Percentiles rank a stretch among this genome's conserved stretches.
These are phyloP conservation scores for Acanthamoeba castellanii DNA, from an alignment of 208 protist species.

Conservation along the genomic window DNA sequence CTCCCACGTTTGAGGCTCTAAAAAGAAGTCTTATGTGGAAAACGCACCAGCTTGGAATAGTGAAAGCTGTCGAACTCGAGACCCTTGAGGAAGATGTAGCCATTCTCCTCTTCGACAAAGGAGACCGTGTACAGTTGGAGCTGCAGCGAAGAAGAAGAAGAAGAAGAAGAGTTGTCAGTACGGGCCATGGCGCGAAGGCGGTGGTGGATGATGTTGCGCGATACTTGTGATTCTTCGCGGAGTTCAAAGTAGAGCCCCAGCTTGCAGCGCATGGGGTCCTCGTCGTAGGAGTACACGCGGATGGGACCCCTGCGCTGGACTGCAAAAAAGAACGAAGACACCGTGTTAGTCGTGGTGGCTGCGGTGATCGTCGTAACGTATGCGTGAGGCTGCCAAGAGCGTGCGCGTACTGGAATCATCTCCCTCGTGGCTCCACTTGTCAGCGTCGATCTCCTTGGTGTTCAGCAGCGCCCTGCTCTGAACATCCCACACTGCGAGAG, in stretches of 20 bases:
- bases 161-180: background rate
- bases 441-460: slow-evolving; percentile 70
- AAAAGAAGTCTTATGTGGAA: too few relatives aligned
- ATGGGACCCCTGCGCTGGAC: slow-evolving; percentile 25
- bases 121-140: slow-evolving; percentile 59
- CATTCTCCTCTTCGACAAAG: slow-evolving; percentile 54
- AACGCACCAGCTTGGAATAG: slow-evolving; percentile 50
- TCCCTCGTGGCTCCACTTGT: slow-evolving; percentile 59
- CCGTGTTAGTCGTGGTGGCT: background rate
- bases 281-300: slow-evolving; percentile 48
- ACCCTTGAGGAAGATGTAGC: slow-evolving; percentile 60
- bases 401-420: slow-evolving; percentile 31
- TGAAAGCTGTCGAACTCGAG: slow-evolving; percentile 70
- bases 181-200: background rate
- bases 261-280: slow-evolving; percentile 69
- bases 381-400: background rate
- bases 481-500: slow-evolving; percentile 47
- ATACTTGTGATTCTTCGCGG: slow-evolving; percentile 55
- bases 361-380: too few relatives aligned
- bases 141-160: background rate
- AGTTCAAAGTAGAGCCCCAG: slow-evolving; percentile 71
- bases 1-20: background rate
- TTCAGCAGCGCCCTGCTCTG: slow-evolving; percentile 52
- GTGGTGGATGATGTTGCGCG: background rate
- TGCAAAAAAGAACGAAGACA: background rate